Base-by-base conservation (phyloP, 345 rosid genomes). In the Salix brachista region DNA sequence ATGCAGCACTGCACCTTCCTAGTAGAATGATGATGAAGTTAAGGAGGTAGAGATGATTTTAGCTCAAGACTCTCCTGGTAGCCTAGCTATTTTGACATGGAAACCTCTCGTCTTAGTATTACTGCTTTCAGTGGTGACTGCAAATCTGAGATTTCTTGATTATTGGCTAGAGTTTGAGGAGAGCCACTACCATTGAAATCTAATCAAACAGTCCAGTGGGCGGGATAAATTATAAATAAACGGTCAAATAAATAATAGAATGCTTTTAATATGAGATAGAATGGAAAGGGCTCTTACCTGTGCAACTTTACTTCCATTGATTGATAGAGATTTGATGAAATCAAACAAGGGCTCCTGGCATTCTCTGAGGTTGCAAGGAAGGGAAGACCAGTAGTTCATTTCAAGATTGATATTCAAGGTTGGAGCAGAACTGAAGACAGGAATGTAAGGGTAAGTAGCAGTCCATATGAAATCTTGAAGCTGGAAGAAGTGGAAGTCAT, bases 301-400 rank as follows among this genome's bases (percentile, higher is more conserved):
- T 54, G 96, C 98, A 70, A 95, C 93, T 90, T 96, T 92, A 69
- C 79, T 83, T 60, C 99, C 99, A 84, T 91, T 96, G 62, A 87
- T 44, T 21, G 98, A 89, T 58, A 96, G 83, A 75, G 87, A 85
- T 69, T 86, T 80, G 69, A 92, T 88, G 67, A 84, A 96, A 77
- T 96, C 97, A 65, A 96, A 92, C 83, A 96, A 85, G 7, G 97
- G 98, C 78, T 91, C 97, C 69, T 93, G 97, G 81, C 98, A 96
- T 68, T 96, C 98, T 28, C 78, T 50, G 62, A 96, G 92, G 81
- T 96, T 92, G 90, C 90, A 88, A 66, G 98, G 91, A 74, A 96
- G 88, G 65, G 92, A 90, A 76, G 87, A 95, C 99, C 99, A 93
- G 77, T 96, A 96, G 81, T 96, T 96, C 99, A 96, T 96, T 86